phyloP scores from a whole-genome alignment of 2,329 filamentous ascomycete genomes.

The Diaporthe longicolla region DNA sequence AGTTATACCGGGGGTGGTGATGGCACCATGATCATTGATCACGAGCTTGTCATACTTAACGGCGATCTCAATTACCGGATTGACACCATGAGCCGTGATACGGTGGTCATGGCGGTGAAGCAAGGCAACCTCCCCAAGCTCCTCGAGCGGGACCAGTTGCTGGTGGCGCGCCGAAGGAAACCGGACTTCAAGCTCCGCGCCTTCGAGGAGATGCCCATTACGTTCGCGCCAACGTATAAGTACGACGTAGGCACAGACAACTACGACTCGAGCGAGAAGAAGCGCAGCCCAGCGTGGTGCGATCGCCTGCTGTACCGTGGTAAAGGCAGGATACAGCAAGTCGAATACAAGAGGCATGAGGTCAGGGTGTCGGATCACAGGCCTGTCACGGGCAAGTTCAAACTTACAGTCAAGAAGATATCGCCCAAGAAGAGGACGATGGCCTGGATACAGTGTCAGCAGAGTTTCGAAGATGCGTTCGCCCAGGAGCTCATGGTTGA shows the following conservation, averaged over 20 bases:
- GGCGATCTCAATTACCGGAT: conserved; percentile 99
- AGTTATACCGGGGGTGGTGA: conserved; percentile 93
- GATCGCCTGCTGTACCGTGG: conserved; percentile 92
- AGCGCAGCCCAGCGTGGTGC: conserved; percentile 94
- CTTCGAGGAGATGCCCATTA: conserved; percentile 92
- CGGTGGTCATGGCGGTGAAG: conserved; percentile 88
- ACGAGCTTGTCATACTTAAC: conserved; percentile 97
- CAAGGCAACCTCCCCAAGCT: conserved; percentile 86
- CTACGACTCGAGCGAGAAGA: conserved; percentile 96
- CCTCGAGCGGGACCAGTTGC: conserved; percentile 92
- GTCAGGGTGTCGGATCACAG: conserved; percentile 92
- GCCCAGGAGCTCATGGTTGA: conserved; percentile 77
- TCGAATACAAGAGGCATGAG: conserved; percentile 91
- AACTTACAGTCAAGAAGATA: conserved; percentile 87
- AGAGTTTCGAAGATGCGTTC: conserved; percentile 81
- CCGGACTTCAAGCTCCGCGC: conserved; percentile 89
- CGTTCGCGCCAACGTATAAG: conserved; percentile 97
- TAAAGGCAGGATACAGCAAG: conserved; percentile 84
- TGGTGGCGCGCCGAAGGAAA: conserved; percentile 90
- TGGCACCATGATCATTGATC: conserved; percentile 93
- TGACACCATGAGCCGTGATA: conserved; percentile 95
- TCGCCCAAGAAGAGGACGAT: conserved; percentile 74
- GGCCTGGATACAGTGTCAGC: conserved; percentile 81
- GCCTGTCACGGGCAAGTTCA: conserved; percentile 89
- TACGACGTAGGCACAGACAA: conserved; percentile 96